phyloP scores from a whole-genome alignment of 306 rosid genomes.

The Sophora flavescens region DNA sequence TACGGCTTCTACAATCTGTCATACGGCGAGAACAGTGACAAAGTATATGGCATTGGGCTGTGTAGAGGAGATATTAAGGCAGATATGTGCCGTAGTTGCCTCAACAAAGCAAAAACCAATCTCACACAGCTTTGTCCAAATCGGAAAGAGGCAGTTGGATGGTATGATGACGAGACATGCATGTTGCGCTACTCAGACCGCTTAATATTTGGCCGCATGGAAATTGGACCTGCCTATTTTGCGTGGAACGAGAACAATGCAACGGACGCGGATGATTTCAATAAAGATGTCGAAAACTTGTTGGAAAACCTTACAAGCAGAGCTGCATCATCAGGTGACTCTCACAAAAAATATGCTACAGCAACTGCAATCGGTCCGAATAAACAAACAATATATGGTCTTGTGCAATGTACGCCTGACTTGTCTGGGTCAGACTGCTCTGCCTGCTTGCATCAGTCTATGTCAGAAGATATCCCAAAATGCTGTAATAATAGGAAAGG shows the following conservation, averaged over 20 bases:
- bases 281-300: background rate
- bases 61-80: constrained; percentile 56
- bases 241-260: background rate
- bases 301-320: background rate
- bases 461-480: rapidly evolving
- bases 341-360: constrained; percentile 40
- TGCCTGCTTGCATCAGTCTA: constrained; percentile 23
- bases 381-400: constrained; percentile 35
- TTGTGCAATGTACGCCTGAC: constrained; percentile 57
- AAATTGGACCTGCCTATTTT: background rate
- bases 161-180: constrained; percentile 39
- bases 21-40: constrained; percentile 37
- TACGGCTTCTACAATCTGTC: constrained; percentile 52
- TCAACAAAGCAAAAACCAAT: constrained; percentile 21
- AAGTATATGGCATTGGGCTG: constrained; percentile 44
- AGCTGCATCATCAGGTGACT: constrained; percentile 32
- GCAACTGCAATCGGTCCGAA: background rate
- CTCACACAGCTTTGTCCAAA: constrained; percentile 46
- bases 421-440: constrained; percentile 1
- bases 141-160: constrained; percentile 52
- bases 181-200: constrained; percentile 48
- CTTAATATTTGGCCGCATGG: background rate
- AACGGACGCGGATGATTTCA: background rate
- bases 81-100: constrained; percentile 48
- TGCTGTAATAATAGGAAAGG: constrained; percentile 39